Percentiles rank a stretch among this genome's conserved stretches.
These are phyloP conservation scores for Paramecium tetraurelia DNA, from an alignment of 73 alveolate species.

Conservation along the genomic window DNA sequence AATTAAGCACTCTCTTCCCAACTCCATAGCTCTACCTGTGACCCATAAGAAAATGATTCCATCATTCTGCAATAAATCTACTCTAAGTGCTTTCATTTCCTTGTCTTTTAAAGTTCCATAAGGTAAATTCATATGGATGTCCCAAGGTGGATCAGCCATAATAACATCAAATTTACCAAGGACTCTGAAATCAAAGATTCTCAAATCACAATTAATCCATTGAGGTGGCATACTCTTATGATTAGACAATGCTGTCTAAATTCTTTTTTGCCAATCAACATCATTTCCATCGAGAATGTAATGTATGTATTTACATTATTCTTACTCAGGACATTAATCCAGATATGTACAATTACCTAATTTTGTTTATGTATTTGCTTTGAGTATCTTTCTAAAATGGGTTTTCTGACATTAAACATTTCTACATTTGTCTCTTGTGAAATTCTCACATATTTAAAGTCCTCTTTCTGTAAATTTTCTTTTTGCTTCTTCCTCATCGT, in stretches of 20 bases:
- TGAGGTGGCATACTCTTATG: constrained; percentile 71
- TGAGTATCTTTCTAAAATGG: constrained; percentile 55
- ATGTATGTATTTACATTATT: constrained; percentile 79
- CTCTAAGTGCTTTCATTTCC: constrained; percentile 87
- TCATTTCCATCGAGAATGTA: constrained; percentile 80
- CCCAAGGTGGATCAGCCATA: constrained; percentile 99
- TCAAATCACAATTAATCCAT: constrained; percentile 91
- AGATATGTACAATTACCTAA: constrained; percentile 97
- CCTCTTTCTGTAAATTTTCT: constrained; percentile 60
- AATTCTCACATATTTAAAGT: constrained; percentile 47
- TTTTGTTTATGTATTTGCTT: constrained; percentile 65
- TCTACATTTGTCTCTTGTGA: constrained; percentile 54
- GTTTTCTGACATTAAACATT: constrained; percentile 57
- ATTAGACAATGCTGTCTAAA: constrained; percentile 35
- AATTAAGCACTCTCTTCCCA: constrained; percentile 95
- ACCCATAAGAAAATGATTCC: constrained; percentile 98
- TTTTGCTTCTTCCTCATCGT: constrained; percentile 55
- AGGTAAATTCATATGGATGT: constrained; percentile 96
- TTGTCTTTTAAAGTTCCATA: constrained; percentile 95
- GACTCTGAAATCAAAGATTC: constrained; percentile 77
- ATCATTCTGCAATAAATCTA: constrained; percentile 75
- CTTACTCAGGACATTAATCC: constrained; percentile 92
- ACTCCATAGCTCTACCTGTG: constrained; percentile 98
- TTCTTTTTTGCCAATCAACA: constrained; percentile 43
- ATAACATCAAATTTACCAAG: constrained; percentile 91